Conservation (phyloP, 2,329 filamentous ascomycete species). For the Hypoxylon sp. region DNA sequence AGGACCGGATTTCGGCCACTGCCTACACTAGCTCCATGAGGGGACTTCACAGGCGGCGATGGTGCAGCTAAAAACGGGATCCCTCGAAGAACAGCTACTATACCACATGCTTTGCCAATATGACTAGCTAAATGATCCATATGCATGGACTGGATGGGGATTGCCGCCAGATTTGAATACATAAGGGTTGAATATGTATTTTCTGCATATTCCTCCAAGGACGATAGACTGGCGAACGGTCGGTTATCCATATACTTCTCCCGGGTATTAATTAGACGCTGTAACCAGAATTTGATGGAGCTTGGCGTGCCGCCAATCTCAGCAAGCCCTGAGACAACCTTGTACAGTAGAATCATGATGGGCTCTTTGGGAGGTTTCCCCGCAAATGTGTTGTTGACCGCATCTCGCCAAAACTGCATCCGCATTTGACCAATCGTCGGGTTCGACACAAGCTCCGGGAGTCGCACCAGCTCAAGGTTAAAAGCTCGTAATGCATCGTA, state of each 20-base stretch:
- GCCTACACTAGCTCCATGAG: constrained; percentile 58
- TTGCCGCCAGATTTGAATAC: constrained; percentile 85
- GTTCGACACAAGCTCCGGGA: constrained; percentile 91
- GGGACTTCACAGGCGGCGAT: constrained; percentile 65
- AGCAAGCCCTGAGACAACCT: constrained; percentile 75
- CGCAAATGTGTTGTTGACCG: constrained; percentile 82
- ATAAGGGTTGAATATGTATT: constrained; percentile 94
- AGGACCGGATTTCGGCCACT: constrained; percentile 67
- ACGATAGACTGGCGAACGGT: constrained; percentile 80
- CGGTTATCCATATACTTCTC: constrained; percentile 88
- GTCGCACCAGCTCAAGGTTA: constrained; percentile 91
- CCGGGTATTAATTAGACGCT: constrained; percentile 83
- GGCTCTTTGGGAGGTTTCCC: constrained; percentile 89
- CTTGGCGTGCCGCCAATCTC: constrained; percentile 59
- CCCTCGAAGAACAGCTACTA: constrained; percentile 87
- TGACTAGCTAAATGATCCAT: constrained; percentile 95
- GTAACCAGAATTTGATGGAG: constrained; percentile 79
- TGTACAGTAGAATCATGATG: constrained; percentile 85
- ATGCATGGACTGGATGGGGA: constrained; percentile 85
- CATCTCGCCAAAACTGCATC: constrained; percentile 95
- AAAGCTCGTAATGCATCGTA: constrained; percentile 93
- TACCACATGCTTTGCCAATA: constrained; percentile 93
- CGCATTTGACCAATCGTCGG: constrained; percentile 90
- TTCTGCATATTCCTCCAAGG: constrained; percentile 90
- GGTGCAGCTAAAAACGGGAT: constrained; percentile 90